A percentile compares a stretch with the other conserved stretches of the same genome.
phyloP scores from a whole-genome alignment of 2,329 filamentous ascomycete genomes.

The Paraconiothyrium sp. region DNA sequence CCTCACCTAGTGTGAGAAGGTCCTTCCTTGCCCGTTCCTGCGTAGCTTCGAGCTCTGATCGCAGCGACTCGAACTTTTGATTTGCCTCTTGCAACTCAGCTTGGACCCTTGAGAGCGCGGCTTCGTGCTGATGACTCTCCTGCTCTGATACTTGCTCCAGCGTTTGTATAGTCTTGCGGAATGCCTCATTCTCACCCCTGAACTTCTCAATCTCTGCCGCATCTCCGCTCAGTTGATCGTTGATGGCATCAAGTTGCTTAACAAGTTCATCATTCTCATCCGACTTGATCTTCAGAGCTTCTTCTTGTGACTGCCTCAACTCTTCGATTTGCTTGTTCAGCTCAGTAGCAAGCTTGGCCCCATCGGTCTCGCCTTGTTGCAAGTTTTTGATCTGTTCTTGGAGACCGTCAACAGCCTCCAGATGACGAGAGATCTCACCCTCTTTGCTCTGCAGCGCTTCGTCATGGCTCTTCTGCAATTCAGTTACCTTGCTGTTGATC shows the following conservation, averaged over 20 bases:
- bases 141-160: conserved; percentile 43
- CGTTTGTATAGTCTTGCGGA: conserved; percentile 44
- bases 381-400: conserved; percentile 45
- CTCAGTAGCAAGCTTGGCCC: conserved; percentile 40
- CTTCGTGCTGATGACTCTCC: conserved; percentile 37
- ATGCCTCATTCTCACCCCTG: conserved; percentile 39
- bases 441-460: conserved; percentile 38
- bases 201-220: conserved; percentile 37
- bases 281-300: conserved; percentile 40
- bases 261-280: conserved; percentile 45
- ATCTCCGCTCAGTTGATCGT: conserved; percentile 44
- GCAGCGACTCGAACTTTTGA: conserved; percentile 36
- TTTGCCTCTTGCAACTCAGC: conserved; percentile 38
- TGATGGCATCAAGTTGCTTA: conserved; percentile 46
- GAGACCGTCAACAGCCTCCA: conserved; percentile 43
- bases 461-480: conserved; percentile 38
- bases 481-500: conserved; percentile 37
- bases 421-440: conserved; percentile 39
- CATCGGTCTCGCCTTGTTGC: conserved; percentile 47
- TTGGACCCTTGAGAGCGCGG: conserved; percentile 33
- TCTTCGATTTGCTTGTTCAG: conserved; percentile 44
- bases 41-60: conserved; percentile 39
- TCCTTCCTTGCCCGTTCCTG: conserved; percentile 41
- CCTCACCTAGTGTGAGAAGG: conserved; percentile 41
- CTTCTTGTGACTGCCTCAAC: conserved; percentile 41